phyloP scores from a whole-genome alignment of 1,284 basidiomycete genomes.

The Cutaneotrichosporon dermatis region DNA sequence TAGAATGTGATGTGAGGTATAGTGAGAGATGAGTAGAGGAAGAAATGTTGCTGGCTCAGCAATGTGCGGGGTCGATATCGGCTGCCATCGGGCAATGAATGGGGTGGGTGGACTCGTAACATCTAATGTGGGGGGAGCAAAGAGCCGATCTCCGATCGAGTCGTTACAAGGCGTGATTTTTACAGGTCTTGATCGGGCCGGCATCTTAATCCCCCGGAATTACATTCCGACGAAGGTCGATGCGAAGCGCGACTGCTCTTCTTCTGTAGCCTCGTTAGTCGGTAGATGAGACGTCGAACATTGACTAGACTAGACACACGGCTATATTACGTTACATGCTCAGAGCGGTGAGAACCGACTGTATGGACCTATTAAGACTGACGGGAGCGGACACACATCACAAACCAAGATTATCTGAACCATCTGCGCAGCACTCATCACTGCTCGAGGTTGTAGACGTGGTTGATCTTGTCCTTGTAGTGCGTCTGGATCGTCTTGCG shows the following conservation, averaged over 20 bases:
- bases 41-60: no score
- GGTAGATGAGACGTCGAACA: no score
- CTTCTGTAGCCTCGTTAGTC: no score
- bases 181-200: no score
- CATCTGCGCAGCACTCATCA: neutral
- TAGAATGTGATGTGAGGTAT: neutral
- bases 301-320: no score
- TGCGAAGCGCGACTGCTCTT: no score
- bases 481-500: conserved; percentile 65
- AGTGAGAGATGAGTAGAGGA: no score
- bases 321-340: conserved; percentile 7
- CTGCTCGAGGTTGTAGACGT: conserved; percentile 34
- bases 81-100: neutral
- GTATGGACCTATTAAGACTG: conserved; percentile 1
- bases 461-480: conserved; percentile 68
- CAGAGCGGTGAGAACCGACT: neutral
- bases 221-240: no score
- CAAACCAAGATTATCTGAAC: neutral
- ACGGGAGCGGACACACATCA: no score
- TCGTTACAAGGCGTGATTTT: no score
- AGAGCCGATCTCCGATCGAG: no score
- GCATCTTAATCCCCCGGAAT: no score
- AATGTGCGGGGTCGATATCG: neutral
- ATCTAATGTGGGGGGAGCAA: conserved; percentile 2
- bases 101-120: neutral